Evolutionary conservation across 129 eudicot species (phyloP), one percentile per base, ranked within the genome.

Genomic region (Heracleum sosnowskyi): DNA sequence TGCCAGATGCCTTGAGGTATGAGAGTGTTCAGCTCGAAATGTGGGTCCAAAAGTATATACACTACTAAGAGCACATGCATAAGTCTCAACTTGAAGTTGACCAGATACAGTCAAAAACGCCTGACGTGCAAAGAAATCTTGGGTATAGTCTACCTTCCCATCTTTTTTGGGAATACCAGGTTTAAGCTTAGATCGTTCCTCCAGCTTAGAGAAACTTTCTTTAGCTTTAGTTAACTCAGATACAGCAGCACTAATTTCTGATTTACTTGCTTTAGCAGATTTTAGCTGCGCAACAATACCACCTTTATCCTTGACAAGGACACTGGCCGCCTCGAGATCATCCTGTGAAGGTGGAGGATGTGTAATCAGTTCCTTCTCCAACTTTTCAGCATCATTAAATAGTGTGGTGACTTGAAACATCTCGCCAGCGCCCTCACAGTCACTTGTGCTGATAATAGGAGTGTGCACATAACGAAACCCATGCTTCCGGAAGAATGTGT

Each of bases 371-470:
- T 93, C 98, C 82, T 93, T 91, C 88, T 91, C 97, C 53, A 84
- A 63, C 74, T 85, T 91, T 39, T 93, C 98, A 0, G 97, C 89
- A 11, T 89, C 95, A 41, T 76, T 93, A 75, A 93, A 80, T 78
- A 93, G 77, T 0, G 96, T 91, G 39, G 98, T 93, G 24, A 93
- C n/a, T n/a, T n/a, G n/a, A n/a, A n/a, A n/a, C n/a, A n/a, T n/a
- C n/a, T n/a, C n/a, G n/a, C n/a, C n/a, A 12, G 97, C 97, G 22
- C 98, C 98, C 89, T 93, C 98, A 78, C 98, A 93, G 76, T 93
- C 98, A 77, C 98, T 91, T 22, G 98, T 93, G 34, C 96, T 91
- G 80, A 93, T 81, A 60, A 93, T 93, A n/a, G 98, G 98, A 28
- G 98, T 93, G 76, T 93, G 98, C 28, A 93, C 85, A 35, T 91